Evolutionary conservation across 495 filamentous ascomycete genomes (phyloP).

Genomic region (Xylaria scruposa): DNA sequence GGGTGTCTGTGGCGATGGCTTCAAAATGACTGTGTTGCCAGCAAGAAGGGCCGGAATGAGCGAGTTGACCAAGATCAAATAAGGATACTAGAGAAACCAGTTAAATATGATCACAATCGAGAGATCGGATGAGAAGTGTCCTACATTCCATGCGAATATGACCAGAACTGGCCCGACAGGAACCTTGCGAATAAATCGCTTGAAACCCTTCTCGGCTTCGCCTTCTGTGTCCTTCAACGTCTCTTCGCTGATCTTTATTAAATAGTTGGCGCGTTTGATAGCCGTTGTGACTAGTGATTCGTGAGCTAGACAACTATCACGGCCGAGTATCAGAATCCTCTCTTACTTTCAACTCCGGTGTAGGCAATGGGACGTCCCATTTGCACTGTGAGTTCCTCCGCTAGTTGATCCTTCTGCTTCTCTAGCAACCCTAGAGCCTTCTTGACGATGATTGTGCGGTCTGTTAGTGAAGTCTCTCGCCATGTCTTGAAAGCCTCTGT

Average conservation of each 20-base stretch:
- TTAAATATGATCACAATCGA: neutral
- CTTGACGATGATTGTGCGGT: slow-evolving; percentile 77
- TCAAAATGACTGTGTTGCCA: slow-evolving; percentile 88
- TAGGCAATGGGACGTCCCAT: slow-evolving; percentile 94
- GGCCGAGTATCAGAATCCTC: neutral
- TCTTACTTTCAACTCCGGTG: slow-evolving; percentile 68
- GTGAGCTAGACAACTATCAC: slow-evolving; percentile 7
- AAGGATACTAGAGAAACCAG: slow-evolving; percentile 73
- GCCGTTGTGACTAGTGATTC: slow-evolving; percentile 70
- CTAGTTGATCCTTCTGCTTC: slow-evolving; percentile 78
- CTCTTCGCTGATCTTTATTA: slow-evolving; percentile 79
- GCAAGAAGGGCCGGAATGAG: slow-evolving; percentile 86
- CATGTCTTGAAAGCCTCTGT: slow-evolving; percentile 75
- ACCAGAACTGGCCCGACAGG: slow-evolving; percentile 84
- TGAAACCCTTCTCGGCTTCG: slow-evolving; percentile 84
- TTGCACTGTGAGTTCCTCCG: slow-evolving; percentile 83
- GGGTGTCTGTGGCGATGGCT: slow-evolving; percentile 92
- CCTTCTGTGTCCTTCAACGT: slow-evolving; percentile 75
- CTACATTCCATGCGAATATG: slow-evolving; percentile 94
- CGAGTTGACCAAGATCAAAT: slow-evolving; percentile 88
- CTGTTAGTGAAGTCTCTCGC: slow-evolving; percentile 65
- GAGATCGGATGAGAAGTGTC: slow-evolving; percentile 37
- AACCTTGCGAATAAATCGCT: slow-evolving; percentile 83
- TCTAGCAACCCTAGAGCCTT: slow-evolving; percentile 73
- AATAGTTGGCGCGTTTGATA: slow-evolving; percentile 77